Base-by-base conservation (phyloP, 1,284 basidiomycete species). In the Meira nashicola region DNA sequence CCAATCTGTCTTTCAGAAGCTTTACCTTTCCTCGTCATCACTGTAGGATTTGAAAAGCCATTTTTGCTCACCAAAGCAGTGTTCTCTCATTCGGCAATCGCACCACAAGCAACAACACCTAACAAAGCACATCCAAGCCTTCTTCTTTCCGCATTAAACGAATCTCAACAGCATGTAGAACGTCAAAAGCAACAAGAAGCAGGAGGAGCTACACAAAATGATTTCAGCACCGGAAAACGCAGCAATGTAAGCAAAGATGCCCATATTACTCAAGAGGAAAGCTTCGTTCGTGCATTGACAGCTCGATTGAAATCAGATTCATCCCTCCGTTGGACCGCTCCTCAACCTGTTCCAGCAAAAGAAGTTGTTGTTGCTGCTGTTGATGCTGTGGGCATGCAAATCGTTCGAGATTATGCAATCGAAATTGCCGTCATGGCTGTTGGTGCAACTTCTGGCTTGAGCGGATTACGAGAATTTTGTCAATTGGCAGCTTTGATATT, bases 1-100 rank as follows among this genome's bases (percentile, higher is more conserved):
- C 91, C 91, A 1, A 88, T 98, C 59, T 87, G 88, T 15, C 83
- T 98, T 38, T 92, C 90, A 14, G 95, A 98, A 79, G 93, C 94
- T 0, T 83, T 98, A 1, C 94, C 94, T 0, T 98, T 98, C 86
- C 83, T 98, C 40, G 93, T 98, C 46, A 95, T 95, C 79, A 94
- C 91, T 0, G 87, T 98, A 59, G 94, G 94, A 12, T 98, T 97
- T 77, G 94, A 98, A 81, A 98, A 98, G 80, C 94, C 93, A 0
- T 88, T 93, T 61, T 85, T 90, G 11, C 86, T 98, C 41, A 92
- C 92, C 0, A 85, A 88, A 28, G 89, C 92, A 11, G 89, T 97
- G 39, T 91, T 97, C 80, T 84, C 86, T 19, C 89, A 93, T 71
- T 89, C 90, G 2, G 87, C 91, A 65, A 84, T 83, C 67, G 80